Conservation (phyloP, 768 basidiomycete species). For the Suillus discolor region DNA sequence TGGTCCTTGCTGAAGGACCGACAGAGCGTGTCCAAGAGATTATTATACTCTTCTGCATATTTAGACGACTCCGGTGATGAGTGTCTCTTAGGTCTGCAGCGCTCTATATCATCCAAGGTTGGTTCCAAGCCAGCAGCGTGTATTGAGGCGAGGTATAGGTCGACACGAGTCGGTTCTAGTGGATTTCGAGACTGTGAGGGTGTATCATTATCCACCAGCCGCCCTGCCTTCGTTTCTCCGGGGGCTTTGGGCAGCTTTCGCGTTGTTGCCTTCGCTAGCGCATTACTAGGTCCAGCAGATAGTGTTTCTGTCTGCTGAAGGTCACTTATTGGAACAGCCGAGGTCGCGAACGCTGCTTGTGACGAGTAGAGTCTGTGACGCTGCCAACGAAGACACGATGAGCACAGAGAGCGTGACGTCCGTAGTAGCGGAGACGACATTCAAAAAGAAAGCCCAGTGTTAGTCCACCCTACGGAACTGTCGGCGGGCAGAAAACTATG, state of each 20-base stretch:
- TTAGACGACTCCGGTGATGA: conserved; percentile 41
- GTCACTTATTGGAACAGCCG: conserved; percentile 1
- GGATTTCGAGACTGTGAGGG: conserved; percentile 25
- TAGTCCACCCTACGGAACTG: neutral
- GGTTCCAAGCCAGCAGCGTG: conserved; percentile 47
- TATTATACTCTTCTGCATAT: conserved; percentile 57
- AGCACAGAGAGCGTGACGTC: conserved; percentile 20
- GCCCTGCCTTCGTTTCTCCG: neutral
- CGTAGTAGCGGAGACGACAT: conserved; percentile 28
- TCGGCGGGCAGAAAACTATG: neutral
- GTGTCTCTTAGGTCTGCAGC: conserved; percentile 46
- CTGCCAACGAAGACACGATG: conserved; percentile 18
- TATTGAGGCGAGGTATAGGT: conserved; percentile 59
- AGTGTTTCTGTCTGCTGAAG: neutral
- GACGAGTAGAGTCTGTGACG: conserved; percentile 26
- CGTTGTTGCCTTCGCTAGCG: neutral
- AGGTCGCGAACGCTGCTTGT: conserved; percentile 23
- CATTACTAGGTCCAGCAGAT: neutral
- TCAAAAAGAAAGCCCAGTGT: conserved; percentile 1
- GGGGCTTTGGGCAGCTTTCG: neutral
- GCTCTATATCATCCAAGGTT: conserved; percentile 64
- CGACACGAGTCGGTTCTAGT: conserved; percentile 48
- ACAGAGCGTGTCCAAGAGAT: conserved; percentile 53
- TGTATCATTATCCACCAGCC: neutral
- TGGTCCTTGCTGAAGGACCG: conserved; percentile 68